Evolutionary conservation across 129 eudicot species (phyloP).

Genomic region (Arctium minus): DNA sequence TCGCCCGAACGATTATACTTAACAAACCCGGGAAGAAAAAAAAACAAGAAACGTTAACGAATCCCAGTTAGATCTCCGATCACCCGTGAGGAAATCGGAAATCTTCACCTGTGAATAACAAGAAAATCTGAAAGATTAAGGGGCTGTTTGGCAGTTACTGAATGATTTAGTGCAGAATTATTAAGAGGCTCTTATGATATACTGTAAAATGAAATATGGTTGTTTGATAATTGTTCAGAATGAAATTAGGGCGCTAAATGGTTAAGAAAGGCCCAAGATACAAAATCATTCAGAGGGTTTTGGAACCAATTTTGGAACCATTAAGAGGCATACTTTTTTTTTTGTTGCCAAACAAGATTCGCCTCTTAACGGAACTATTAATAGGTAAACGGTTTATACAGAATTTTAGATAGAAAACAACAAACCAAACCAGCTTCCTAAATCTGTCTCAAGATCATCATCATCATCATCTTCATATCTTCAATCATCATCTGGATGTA

Average conservation of each 20-base stretch:
- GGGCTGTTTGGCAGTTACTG: not conserved
- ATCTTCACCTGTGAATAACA: constrained; percentile 37
- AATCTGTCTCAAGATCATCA: constrained; percentile 21
- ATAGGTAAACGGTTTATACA: not conserved
- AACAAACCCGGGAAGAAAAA: not conserved
- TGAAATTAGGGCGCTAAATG: too few relatives aligned
- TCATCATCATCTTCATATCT: constrained; percentile 22
- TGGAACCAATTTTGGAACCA: too few relatives aligned
- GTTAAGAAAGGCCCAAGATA: too few relatives aligned
- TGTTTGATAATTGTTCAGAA: too few relatives aligned
- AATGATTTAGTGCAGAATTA: too few relatives aligned
- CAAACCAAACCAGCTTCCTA: constrained; percentile 33
- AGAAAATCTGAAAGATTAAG: constrained; percentile 21
- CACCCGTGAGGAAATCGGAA: not conserved
- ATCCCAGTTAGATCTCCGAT: not conserved
- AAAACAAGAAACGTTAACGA: not conserved
- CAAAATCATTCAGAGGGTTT: too few relatives aligned
- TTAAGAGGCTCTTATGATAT: too few relatives aligned
- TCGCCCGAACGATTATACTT: not conserved
- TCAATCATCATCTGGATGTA: constrained; percentile 23
- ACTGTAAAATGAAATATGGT: too few relatives aligned
- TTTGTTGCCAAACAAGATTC: too few relatives aligned
- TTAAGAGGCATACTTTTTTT: too few relatives aligned
- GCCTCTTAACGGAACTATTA: too few relatives aligned
- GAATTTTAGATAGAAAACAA: constrained; percentile 2